Evolutionary conservation across 2,329 filamentous ascomycete genomes (phyloP).

Genomic region (Calonectria multiphialidica): DNA sequence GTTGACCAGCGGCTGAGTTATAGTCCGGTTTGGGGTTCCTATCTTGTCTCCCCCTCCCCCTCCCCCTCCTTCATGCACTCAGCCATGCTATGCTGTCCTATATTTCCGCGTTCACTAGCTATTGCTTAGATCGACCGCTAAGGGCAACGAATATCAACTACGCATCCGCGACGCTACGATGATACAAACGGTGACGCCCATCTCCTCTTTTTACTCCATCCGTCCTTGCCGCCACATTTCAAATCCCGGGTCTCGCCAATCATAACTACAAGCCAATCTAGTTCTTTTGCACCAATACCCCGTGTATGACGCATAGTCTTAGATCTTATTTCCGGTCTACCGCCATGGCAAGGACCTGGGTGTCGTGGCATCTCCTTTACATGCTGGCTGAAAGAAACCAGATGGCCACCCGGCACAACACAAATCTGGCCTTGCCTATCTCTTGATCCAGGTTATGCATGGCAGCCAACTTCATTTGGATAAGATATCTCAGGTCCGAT

Average conservation of each 20-base stretch:
- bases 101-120: background rate
- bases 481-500: too few relatives aligned
- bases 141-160: background rate
- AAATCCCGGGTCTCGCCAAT: background rate
- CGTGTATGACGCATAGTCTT: background rate
- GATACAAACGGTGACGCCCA: background rate
- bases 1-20: background rate
- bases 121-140: background rate
- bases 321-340: background rate
- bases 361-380: background rate
- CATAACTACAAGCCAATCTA: background rate
- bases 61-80: background rate
- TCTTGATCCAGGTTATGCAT: background rate
- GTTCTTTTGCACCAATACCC: background rate
- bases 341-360: background rate
- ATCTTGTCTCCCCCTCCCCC: background rate
- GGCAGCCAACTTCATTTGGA: background rate
- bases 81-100: background rate
- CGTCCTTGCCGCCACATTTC: background rate
- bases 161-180: background rate
- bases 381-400: background rate
- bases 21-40: slow-evolving; percentile 8
- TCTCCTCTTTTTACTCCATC: background rate
- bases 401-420: background rate
- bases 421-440: background rate